phyloP scores from a whole-genome alignment of 768 basidiomycete species.

The Galerina marginata region DNA sequence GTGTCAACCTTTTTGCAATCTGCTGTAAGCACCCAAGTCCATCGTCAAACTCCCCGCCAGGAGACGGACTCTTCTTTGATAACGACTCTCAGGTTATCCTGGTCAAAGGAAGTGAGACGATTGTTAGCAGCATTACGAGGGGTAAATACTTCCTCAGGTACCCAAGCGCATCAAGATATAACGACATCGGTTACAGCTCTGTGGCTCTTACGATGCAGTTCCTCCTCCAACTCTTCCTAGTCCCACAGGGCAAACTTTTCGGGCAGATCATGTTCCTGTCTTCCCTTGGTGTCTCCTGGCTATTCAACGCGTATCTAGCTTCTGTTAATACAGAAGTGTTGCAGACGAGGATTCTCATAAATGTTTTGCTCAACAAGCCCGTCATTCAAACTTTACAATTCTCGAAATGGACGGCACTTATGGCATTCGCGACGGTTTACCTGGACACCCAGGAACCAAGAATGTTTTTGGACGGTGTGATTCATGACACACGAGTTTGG shows the following conservation, averaged over 20 bases:
- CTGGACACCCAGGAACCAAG: conserved; percentile 4
- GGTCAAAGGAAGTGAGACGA: conserved; percentile 14
- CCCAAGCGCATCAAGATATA: conserved; percentile 7
- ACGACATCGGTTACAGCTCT: conserved; percentile 15
- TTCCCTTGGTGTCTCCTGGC: conserved; percentile 18
- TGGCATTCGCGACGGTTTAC: conserved; percentile 12
- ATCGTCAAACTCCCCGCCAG: conserved; percentile 6
- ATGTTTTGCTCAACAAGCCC: conserved; percentile 13
- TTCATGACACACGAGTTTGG: conserved; percentile 18
- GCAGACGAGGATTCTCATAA: conserved; percentile 6
- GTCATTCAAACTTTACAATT: neutral
- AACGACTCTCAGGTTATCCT: conserved; percentile 5
- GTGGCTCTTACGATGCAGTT: conserved; percentile 16
- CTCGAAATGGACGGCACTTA: conserved; percentile 6
- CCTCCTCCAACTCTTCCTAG: conserved; percentile 19
- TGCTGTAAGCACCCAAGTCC: conserved; percentile 7
- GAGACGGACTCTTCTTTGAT: conserved; percentile 14
- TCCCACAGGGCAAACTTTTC: conserved; percentile 15
- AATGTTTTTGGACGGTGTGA: conserved; percentile 8
- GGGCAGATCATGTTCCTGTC: conserved; percentile 20
- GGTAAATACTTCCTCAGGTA: conserved; percentile 11
- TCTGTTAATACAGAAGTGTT: conserved; percentile 12
- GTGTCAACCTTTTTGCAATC: no score
- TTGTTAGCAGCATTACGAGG: conserved; percentile 10
- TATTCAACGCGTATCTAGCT: conserved; percentile 19